Percentiles rank a stretch among this genome's conserved stretches.
Conservation (phyloP, 192 early-diverging fungal species). For the Oehlia diaphana region DNA sequence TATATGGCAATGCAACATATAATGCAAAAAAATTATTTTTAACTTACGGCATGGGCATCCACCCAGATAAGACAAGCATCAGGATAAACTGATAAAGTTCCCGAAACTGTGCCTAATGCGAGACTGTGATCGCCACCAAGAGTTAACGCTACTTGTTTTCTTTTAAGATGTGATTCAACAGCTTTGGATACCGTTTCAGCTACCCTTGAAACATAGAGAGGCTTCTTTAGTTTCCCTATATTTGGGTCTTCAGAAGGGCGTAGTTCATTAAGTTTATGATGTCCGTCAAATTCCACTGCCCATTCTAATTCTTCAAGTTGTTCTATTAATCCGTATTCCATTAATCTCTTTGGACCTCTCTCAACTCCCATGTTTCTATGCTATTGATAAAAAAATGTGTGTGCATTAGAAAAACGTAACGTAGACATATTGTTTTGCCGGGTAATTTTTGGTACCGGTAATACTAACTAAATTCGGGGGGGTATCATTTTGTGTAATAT, state of each 20-base stretch:
- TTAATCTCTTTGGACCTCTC: conserved; percentile 77
- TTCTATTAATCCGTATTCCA: conserved; percentile 82
- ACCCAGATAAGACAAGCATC: conserved; percentile 92
- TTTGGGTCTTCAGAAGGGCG: conserved; percentile 70
- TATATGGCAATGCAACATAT: background rate
- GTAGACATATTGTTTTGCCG: no score
- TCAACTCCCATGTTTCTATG: conserved; percentile 83
- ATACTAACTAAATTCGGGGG: no score
- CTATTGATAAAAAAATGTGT: conserved; percentile 35
- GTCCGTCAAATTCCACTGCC: conserved; percentile 71
- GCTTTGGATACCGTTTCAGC: conserved; percentile 64
- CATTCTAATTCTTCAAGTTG: conserved; percentile 84
- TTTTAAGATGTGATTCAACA: conserved; percentile 61
- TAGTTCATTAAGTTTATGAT: conserved; percentile 69
- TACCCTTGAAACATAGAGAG: conserved; percentile 78
- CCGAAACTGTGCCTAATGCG: conserved; percentile 87
- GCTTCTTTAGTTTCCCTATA: conserved; percentile 81
- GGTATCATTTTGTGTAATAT: no score
- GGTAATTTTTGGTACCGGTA: no score
- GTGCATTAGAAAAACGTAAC: no score
- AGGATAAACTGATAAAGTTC: conserved; percentile 70
- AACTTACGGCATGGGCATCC: conserved; percentile 86
- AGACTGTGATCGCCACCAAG: conserved; percentile 96
- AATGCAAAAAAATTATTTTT: background rate
- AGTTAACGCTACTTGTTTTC: conserved; percentile 83